Evolutionary conservation across 768 basidiomycete species (phyloP).

Genomic region (Mycena capillaripes): DNA sequence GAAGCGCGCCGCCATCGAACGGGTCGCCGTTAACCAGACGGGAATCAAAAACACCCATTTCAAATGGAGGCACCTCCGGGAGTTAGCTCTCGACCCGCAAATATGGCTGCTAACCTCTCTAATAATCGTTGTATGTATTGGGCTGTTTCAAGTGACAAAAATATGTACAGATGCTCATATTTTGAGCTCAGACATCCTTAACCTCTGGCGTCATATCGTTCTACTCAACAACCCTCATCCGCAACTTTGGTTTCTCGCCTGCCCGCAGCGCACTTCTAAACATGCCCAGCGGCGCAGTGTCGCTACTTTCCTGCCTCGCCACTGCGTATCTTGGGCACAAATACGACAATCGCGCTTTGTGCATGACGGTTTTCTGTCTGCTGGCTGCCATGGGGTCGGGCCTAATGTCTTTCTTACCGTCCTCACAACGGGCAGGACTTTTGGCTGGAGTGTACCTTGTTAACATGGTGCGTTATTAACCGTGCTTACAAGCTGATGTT

Average conservation of each 20-base stretch:
- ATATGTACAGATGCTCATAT: neutral
- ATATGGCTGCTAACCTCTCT: constrained; percentile 31
- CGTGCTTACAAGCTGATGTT: neutral
- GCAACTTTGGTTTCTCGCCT: constrained; percentile 35
- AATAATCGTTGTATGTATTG: constrained; percentile 18
- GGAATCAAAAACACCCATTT: constrained; percentile 42
- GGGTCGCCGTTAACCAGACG: constrained; percentile 38
- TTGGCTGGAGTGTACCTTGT: constrained; percentile 35
- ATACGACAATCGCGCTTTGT: constrained; percentile 28
- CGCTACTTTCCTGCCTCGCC: constrained; percentile 30
- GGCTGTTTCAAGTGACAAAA: neutral
- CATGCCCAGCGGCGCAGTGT: constrained; percentile 35
- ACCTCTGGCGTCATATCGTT: constrained; percentile 33
- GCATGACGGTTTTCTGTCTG: constrained; percentile 27
- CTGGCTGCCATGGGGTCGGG: constrained; percentile 30
- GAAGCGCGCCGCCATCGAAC: constrained; percentile 35
- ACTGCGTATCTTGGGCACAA: constrained; percentile 31
- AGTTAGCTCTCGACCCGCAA: constrained; percentile 30
- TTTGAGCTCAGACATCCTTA: constrained; percentile 22
- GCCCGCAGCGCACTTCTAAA: constrained; percentile 30
- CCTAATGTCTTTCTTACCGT: constrained; percentile 35
- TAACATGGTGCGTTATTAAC: constrained; percentile 22
- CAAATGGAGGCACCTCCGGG: constrained; percentile 36
- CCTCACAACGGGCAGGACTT: constrained; percentile 25
- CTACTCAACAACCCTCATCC: constrained; percentile 35